These are phyloP conservation scores for Atkinsonella hypoxylon DNA, from an alignment of 2,329 filamentous ascomycete genomes.

Conservation along the genomic window DNA sequence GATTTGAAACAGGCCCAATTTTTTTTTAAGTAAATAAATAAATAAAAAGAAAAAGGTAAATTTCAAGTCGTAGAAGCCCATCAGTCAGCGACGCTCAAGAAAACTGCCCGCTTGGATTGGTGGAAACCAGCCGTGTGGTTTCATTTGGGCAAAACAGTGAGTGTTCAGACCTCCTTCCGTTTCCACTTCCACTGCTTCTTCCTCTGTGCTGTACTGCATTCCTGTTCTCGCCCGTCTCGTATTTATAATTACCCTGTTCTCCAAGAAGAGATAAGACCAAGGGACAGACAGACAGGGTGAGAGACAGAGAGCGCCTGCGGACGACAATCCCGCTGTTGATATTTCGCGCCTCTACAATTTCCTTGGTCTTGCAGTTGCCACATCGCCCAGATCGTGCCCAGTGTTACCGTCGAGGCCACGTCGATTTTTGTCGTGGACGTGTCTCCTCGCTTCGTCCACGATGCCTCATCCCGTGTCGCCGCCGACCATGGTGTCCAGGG, in stretches of 20 bases:
- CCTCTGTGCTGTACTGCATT: neutral
- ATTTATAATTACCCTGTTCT: neutral
- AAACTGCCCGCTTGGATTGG: neutral
- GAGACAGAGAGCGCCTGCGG: neutral
- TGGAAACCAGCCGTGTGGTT: neutral
- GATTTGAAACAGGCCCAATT: neutral
- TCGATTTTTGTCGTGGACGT: neutral
- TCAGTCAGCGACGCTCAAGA: neutral
- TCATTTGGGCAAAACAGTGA: neutral
- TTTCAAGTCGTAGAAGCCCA: neutral
- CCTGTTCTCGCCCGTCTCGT: neutral
- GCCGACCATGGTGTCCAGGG: conserved; percentile 35
- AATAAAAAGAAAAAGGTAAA: neutral
- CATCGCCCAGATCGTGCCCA: neutral
- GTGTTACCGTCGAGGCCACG: neutral
- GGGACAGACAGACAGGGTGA: neutral
- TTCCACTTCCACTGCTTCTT: neutral
- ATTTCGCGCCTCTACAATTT: neutral
- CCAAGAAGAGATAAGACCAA: neutral
- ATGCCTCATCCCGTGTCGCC: conserved; percentile 40
- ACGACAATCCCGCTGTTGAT: neutral
- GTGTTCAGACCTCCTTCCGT: no score
- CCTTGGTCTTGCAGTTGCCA: neutral
- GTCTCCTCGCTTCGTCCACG: conserved; percentile 7
- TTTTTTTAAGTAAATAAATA: neutral